Evolutionary conservation across 805 yeast species (phyloP), one percentile per base, ranked within the genome.

Genomic region (Yamadazyma takamatsuzukensis): DNA sequence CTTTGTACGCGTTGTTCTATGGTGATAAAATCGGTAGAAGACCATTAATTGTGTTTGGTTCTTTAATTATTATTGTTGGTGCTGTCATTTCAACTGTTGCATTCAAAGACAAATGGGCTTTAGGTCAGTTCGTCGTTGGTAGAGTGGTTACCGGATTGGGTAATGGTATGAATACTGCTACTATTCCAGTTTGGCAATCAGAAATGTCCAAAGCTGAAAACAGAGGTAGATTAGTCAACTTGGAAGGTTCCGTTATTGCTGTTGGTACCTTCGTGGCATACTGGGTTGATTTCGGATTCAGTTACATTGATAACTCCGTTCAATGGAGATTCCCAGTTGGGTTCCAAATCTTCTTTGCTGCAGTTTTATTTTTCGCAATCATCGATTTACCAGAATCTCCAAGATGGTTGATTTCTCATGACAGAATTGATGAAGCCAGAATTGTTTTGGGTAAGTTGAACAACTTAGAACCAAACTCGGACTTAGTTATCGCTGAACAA

Each of bases 71-170:
- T 32, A 51, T 62, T 18, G 23, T 64, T 15, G 73, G 73, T 34
- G 60, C 68, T 12, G 38, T 58, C 18, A 55, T 68, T 26, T 63
- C 68, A 17, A 50, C 52, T 8, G 34, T 62, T 25, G 52, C 70
- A 2, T 52, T 53, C 50, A 45, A 54, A 48, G 60, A 60, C 32
- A 47, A 56, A 41, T 64, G 70, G 70, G 74, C 77, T 25, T 59
- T 79, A 37, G 88, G 84, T 29, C 89, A 82, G 52, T 78, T 84
- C 37, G 76, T 84, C 31, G 61, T 80, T 40, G 78, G 77, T 6
- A 58, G 78, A 46, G 70, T 72, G 27, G 55, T 74, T 13, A 70
- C 77, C 21, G 68, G 66, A 40, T 36, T 63, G 19, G 68, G 70
- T 45, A 62, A 59, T 42, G 67, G 64, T 33, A 37, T 63, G 41